A percentile compares a stretch with the other conserved stretches of the same genome.
These are phyloP conservation scores for Penicillium pulvis DNA, from an alignment of 495 filamentous ascomycete species.

Conservation along the genomic window DNA sequence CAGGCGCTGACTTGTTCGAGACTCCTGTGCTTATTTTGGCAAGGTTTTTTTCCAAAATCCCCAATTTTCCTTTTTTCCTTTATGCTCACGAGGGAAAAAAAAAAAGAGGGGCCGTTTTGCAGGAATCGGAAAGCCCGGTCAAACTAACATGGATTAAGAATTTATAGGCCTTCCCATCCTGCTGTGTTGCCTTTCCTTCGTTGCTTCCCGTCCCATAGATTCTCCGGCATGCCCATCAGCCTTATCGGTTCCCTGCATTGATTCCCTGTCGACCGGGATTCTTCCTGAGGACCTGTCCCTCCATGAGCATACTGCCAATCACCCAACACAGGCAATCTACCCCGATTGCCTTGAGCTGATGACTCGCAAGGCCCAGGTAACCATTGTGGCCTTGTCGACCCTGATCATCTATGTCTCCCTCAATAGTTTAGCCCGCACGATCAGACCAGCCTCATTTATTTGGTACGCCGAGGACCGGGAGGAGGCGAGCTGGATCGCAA, in stretches of 20 bases:
- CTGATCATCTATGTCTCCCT: conserved; percentile 51
- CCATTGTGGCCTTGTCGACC: conserved; percentile 43
- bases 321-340: conserved; percentile 23
- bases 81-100: not conserved
- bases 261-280: conserved; percentile 19
- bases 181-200: conserved; percentile 19
- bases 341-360: conserved; percentile 41
- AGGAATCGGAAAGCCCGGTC: conserved; percentile 33
- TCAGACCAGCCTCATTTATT: conserved; percentile 36
- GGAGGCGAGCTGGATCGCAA: conserved; percentile 70
- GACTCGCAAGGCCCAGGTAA: conserved; percentile 40
- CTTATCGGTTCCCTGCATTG: conserved; percentile 24
- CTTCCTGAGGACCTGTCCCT: conserved; percentile 13
- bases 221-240: conserved; percentile 21
- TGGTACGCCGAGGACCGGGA: conserved; percentile 55
- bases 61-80: not conserved
- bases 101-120: conserved; percentile 8
- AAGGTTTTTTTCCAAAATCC: not conserved
- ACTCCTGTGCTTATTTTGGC: conserved; percentile 6
- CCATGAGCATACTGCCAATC: conserved; percentile 16
- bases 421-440: conserved; percentile 40
- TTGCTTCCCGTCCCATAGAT: conserved; percentile 23
- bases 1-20: conserved; percentile 21
- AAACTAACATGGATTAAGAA: not conserved
- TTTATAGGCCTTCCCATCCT: conserved; percentile 22